Percentiles rank a stretch among this genome's conserved stretches.
Evolutionary conservation across 1,284 basidiomycete genomes (phyloP).

Genomic region (Cystobasidiaceae sp.): DNA sequence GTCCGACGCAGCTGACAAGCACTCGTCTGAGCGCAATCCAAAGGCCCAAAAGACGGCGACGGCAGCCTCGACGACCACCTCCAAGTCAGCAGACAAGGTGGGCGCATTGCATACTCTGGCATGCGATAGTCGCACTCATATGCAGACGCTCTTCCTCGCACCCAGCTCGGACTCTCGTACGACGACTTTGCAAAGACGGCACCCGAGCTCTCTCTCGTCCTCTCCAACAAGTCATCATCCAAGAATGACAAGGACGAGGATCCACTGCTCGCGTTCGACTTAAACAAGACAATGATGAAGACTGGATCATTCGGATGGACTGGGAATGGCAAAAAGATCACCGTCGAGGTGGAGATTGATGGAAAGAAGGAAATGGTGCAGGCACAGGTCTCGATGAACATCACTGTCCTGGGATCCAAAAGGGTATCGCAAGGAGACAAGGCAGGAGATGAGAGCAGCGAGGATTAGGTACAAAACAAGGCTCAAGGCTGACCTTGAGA

Average conservation of each 20-base stretch:
- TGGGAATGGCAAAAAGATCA: not conserved
- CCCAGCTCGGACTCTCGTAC: conserved; percentile 16
- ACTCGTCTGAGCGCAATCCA: too few relatives aligned
- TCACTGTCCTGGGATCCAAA: conserved; percentile 16
- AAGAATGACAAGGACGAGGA: not conserved
- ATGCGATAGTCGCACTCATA: not conserved
- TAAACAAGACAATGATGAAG: not conserved
- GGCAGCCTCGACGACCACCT: not conserved
- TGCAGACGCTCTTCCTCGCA: not conserved
- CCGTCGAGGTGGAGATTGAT: conserved; percentile 19
- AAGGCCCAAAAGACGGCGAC: conserved; percentile 1
- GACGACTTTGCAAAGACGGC: conserved; percentile 5
- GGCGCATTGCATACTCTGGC: not conserved
- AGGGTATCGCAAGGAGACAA: not conserved
- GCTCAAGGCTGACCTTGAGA: too few relatives aligned
- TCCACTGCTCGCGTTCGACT: conserved; percentile 1
- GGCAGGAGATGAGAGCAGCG: too few relatives aligned
- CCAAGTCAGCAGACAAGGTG: conserved; percentile 19
- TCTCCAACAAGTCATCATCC: not conserved
- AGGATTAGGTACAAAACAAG: too few relatives aligned
- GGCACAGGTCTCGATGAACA: conserved; percentile 15
- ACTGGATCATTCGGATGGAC: conserved; percentile 13
- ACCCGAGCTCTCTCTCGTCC: not conserved
- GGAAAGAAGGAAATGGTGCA: conserved; percentile 9
- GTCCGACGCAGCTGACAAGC: too few relatives aligned